These are phyloP conservation scores for Fusarium keratoplasticum DNA, from an alignment of 2,329 filamentous ascomycete genomes.

Conservation along the genomic window DNA sequence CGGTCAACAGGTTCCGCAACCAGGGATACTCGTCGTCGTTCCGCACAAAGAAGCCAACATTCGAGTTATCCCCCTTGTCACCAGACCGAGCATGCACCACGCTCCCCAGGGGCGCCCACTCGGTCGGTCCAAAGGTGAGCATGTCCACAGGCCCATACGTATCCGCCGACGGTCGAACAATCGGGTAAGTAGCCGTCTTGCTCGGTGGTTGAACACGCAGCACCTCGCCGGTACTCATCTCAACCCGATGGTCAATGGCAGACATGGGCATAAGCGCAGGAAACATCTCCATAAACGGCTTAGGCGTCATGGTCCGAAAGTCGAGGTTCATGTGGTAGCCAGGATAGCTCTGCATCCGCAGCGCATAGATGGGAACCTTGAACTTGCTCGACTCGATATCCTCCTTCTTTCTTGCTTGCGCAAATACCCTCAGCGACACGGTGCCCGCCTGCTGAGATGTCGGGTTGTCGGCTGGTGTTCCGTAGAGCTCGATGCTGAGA, in stretches of 20 bases:
- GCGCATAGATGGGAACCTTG: constrained; percentile 51
- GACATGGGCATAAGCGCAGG: constrained; percentile 48
- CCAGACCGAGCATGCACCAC: constrained; percentile 49
- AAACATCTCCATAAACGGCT: constrained; percentile 58
- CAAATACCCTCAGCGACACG: constrained; percentile 59
- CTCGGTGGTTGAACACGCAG: constrained; percentile 35
- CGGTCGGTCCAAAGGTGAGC: constrained; percentile 42
- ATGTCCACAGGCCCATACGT: constrained; percentile 41
- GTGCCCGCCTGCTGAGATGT: constrained; percentile 60
- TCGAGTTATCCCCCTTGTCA: constrained; percentile 58
- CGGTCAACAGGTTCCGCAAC: constrained; percentile 56
- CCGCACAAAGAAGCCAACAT: constrained; percentile 60
- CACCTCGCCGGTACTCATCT: constrained; percentile 36
- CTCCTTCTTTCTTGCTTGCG: constrained; percentile 55
- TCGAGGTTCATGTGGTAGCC: constrained; percentile 59
- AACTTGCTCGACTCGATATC: constrained; percentile 52
- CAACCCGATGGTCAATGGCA: constrained; percentile 45
- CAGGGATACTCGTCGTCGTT: constrained; percentile 58
- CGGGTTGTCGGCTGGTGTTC: constrained; percentile 54
- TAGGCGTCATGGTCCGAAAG: constrained; percentile 56
- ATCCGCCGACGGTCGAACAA: constrained; percentile 43
- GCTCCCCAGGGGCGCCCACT: constrained; percentile 45
- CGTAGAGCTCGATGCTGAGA: constrained; percentile 50
- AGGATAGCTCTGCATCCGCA: constrained; percentile 56
- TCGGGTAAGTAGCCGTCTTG: constrained; percentile 38